Evolutionary conservation across 495 filamentous ascomycete species (phyloP), one percentile per base, ranked within the genome.

Genomic region (Evansstolkia leycettana): DNA sequence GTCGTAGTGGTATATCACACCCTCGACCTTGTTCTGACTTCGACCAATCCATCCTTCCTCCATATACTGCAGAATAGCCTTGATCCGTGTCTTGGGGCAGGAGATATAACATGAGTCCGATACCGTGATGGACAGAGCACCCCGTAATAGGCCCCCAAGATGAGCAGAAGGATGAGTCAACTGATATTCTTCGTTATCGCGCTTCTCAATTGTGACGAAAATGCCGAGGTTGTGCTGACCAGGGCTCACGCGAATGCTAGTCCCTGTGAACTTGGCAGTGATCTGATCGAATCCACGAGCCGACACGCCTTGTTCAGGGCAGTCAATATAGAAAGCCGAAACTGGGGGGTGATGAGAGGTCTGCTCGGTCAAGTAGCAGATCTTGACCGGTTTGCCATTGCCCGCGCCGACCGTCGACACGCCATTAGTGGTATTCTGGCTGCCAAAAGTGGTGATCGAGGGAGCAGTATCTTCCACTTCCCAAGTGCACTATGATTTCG

Each of bases 301-400:
- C 17, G 76, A 76, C 33, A 98, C 72, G 5, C 88, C 90, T 51
- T 85, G 90, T 35, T 90, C 84, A 0, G 86, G 84, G 47, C 90
- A 96, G 55, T 87, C 82, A 41, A 95, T 76, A 56, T 80, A 92
- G 62, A 93, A 98, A 2, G 90, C 90, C 30, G 89, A 95, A 43
- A 98, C 89, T 9, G 90, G 90, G 10, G 90, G 90, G 65, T 98
- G 90, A 40, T 98, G 90, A 5, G 89, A 95, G n/a, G 90, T 93
- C 58, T 98, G 90, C 55, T 98, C 90, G 5, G 90, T 98, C 43
- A 98, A 63, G 48, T 88, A 98, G 19, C 85, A 94, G 33, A 98
- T 73, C 39, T 76, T 77, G 46, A 89, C 72, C 14, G 67, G 65
- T 71, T 76, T 47, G 31, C 69, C 52, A 39, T 59, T 62, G 32